These are phyloP conservation scores for Galeopsis tetrahit DNA, from an alignment of 257 asterid species.

Conservation along the genomic window DNA sequence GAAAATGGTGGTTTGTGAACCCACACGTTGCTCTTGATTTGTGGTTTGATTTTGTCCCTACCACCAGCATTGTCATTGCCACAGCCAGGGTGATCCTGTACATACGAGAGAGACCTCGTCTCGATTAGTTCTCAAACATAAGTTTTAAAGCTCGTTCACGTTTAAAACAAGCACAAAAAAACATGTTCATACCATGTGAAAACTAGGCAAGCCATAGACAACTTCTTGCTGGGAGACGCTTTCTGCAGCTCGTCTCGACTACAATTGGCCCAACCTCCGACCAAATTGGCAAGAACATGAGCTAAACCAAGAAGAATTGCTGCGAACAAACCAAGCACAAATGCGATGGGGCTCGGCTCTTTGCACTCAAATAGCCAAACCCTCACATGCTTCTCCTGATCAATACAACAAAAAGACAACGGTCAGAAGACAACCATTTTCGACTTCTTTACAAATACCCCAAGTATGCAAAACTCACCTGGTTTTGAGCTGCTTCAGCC, in stretches of 20 bases:
- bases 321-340: conserved; percentile 73
- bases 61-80: conserved; percentile 67
- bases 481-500: conserved; percentile 82
- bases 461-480: conserved; percentile 41
- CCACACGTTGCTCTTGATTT: conserved; percentile 84
- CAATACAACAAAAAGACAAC: not conserved
- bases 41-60: conserved; percentile 71
- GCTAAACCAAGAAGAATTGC: conserved; percentile 59
- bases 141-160: no score
- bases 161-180: no score
- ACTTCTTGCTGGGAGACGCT: conserved; percentile 61
- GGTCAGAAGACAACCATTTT: not conserved
- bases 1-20: conserved; percentile 67
- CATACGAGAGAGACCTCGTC: not conserved
- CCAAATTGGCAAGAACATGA: conserved; percentile 68
- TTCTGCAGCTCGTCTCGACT: conserved; percentile 47
- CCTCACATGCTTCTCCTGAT: conserved; percentile 72
- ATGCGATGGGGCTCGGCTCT: conserved; percentile 87
- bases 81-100: conserved; percentile 72
- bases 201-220: conserved; percentile 63
- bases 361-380: conserved; percentile 88
- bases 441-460: not conserved
- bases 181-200: conserved; percentile 54
- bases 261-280: conserved; percentile 65
- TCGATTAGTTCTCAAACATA: no score